Evolutionary conservation across 73 alveolate species (phyloP).

Genomic region (Halteria grandinella): DNA sequence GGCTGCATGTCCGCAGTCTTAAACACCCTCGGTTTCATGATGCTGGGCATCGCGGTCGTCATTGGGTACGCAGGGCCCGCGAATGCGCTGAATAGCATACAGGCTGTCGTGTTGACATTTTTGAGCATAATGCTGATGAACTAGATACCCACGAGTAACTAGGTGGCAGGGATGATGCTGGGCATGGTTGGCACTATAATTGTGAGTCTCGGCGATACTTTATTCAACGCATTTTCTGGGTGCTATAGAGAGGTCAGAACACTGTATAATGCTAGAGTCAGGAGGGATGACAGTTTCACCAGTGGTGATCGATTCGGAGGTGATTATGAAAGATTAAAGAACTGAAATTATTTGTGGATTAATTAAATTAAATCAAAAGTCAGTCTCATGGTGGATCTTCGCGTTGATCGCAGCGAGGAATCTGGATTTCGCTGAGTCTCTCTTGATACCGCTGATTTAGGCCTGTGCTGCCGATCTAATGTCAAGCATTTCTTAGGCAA

Average conservation of each 20-base stretch:
- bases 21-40: conserved; percentile 44
- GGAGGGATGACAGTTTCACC: too few relatives aligned
- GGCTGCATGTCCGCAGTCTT: conserved; percentile 46
- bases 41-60: conserved; percentile 47
- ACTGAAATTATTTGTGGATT: too few relatives aligned
- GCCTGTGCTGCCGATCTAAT: too few relatives aligned
- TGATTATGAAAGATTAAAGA: too few relatives aligned
- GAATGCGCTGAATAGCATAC: conserved; percentile 38
- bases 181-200: conserved; percentile 51
- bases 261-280: background rate
- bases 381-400: too few relatives aligned
- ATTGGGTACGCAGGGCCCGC: conserved; percentile 58
- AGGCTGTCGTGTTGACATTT: conserved; percentile 36
- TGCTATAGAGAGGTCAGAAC: background rate
- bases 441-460: too few relatives aligned
- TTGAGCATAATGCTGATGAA: conserved; percentile 12
- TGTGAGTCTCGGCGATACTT: conserved; percentile 38
- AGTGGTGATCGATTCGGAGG: too few relatives aligned
- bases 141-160: conserved; percentile 25
- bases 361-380: too few relatives aligned
- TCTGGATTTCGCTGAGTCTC: too few relatives aligned
- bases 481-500: too few relatives aligned
- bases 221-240: background rate
- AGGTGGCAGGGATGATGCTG: conserved; percentile 41
- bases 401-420: too few relatives aligned